Conservation (phyloP, 441 rosid species). For the Aleurites moluccanus region DNA sequence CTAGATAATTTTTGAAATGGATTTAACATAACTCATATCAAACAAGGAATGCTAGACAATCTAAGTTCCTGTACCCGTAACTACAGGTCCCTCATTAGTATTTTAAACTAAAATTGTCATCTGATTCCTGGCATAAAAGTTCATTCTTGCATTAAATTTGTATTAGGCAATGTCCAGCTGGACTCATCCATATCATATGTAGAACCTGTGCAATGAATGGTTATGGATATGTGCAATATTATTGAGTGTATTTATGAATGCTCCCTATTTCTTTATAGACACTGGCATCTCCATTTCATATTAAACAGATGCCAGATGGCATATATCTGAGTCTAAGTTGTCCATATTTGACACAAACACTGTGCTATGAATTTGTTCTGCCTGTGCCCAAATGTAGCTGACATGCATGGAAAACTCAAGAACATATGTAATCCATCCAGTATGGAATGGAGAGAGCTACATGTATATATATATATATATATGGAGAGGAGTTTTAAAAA, state of each 20-base stretch:
- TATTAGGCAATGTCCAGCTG: background rate
- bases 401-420: background rate
- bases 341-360: background rate
- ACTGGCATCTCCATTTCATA: background rate
- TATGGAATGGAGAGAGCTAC: background rate
- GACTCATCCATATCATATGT: background rate
- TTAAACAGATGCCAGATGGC: background rate
- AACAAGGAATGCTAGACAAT: background rate
- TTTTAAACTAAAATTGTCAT: background rate
- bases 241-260: background rate
- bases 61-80: background rate
- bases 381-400: background rate
- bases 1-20: background rate
- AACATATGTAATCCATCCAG: background rate
- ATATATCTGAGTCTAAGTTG: background rate
- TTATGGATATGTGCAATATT: background rate
- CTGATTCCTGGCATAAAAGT: background rate
- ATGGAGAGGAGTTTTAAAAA: background rate
- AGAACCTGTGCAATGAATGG: background rate
- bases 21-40: background rate
- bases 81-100: background rate
- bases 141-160: background rate
- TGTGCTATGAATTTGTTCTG: background rate
- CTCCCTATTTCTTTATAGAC: background rate
- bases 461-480: background rate